Evolutionary conservation across 2,329 filamentous ascomycete species (phyloP).

Genomic region (Aspergillus sp.): DNA sequence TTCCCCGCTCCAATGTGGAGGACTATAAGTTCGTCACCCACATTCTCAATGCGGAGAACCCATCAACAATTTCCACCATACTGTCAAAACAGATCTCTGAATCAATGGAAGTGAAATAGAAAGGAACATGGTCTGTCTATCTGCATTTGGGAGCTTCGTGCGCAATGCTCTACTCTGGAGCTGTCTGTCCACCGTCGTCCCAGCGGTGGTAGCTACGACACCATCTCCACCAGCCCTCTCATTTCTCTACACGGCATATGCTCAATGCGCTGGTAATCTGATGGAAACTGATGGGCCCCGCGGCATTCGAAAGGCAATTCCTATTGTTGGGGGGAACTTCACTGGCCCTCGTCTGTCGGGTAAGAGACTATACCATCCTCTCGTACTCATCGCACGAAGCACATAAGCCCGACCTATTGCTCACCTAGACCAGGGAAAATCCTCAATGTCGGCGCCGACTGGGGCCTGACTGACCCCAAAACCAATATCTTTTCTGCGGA

Average conservation of each 20-base stretch:
- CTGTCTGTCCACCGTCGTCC: neutral
- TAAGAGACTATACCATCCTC: too few relatives aligned
- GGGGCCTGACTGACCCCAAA: conserved; percentile 22
- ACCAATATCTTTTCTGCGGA: conserved; percentile 26
- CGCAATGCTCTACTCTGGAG: too few relatives aligned
- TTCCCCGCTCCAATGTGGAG: too few relatives aligned
- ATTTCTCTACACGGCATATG: conserved; percentile 24
- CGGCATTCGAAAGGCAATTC: conserved; percentile 23
- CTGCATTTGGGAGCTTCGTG: too few relatives aligned
- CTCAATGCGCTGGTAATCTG: conserved; percentile 18
- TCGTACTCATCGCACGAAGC: too few relatives aligned
- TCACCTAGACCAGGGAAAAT: conserved; percentile 16
- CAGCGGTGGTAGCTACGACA: neutral
- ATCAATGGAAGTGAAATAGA: too few relatives aligned
- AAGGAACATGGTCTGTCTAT: too few relatives aligned
- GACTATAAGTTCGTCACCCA: too few relatives aligned
- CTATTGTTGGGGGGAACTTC: conserved; percentile 28
- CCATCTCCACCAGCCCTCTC: neutral
- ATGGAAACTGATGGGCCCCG: conserved; percentile 17
- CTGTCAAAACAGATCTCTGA: too few relatives aligned
- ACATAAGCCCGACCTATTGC: neutral
- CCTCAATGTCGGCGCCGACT: conserved; percentile 25
- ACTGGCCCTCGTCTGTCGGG: conserved; percentile 22
- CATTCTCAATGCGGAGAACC: too few relatives aligned
- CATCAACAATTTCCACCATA: too few relatives aligned